Evolutionary conservation across 2,329 filamentous ascomycete species (phyloP).

Genomic region (Neophaeococcomyces mojaviensis): DNA sequence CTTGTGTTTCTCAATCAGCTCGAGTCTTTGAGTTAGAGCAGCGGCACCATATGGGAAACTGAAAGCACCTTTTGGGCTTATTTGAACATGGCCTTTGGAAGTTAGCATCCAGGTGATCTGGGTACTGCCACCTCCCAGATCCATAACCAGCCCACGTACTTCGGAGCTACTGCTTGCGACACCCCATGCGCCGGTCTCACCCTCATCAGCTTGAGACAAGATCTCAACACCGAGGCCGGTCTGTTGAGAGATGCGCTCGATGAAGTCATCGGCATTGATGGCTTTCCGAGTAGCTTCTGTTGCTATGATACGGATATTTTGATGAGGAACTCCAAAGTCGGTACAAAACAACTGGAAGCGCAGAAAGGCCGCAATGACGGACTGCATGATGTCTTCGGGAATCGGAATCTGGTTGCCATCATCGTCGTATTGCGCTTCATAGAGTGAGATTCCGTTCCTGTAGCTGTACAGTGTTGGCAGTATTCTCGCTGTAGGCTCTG

Average conservation of each 20-base stretch:
- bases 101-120: constrained; percentile 61
- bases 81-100: constrained; percentile 41
- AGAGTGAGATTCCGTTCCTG: constrained; percentile 73
- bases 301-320: constrained; percentile 69
- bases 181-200: constrained; percentile 72
- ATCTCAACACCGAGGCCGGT: constrained; percentile 64
- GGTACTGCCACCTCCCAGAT: constrained; percentile 60
- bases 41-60: constrained; percentile 65
- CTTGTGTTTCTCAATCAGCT: constrained; percentile 34
- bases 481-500: constrained; percentile 61
- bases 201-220: constrained; percentile 72
- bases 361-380: constrained; percentile 59
- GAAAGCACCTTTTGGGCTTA: constrained; percentile 49
- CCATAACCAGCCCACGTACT: constrained; percentile 72
- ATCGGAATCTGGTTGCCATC: constrained; percentile 44
- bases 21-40: constrained; percentile 51
- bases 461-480: constrained; percentile 70
- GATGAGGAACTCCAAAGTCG: constrained; percentile 56
- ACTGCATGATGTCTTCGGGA: constrained; percentile 49
- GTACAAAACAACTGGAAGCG: constrained; percentile 65
- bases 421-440: constrained; percentile 58
- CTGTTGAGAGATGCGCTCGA: constrained; percentile 52
- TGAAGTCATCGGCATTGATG: constrained; percentile 63
- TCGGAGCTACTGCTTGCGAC: constrained; percentile 64
- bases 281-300: constrained; percentile 84